phyloP scores from a whole-genome alignment of 2,329 filamentous ascomycete species.

The Oidium heveae region DNA sequence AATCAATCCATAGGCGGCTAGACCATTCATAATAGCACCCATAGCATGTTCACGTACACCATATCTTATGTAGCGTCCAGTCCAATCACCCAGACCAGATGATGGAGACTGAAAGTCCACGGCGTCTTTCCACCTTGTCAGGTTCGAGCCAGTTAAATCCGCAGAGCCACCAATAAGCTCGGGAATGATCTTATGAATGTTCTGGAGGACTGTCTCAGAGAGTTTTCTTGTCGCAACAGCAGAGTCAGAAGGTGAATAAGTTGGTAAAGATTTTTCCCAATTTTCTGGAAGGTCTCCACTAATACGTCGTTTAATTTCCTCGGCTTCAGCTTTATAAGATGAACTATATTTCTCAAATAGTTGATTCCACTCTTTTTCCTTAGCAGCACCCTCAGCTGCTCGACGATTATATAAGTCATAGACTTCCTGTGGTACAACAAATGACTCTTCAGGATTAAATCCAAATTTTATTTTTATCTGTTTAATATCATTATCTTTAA shows the following conservation, averaged over 20 bases:
- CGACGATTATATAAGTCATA: conserved; percentile 79
- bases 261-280: conserved; percentile 84
- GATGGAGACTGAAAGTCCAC: conserved; percentile 89
- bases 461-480: conserved; percentile 87
- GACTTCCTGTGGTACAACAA: conserved; percentile 81
- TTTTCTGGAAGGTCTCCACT: conserved; percentile 70
- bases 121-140: conserved; percentile 93
- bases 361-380: conserved; percentile 87
- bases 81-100: conserved; percentile 66
- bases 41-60: conserved; percentile 83
- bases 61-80: conserved; percentile 77
- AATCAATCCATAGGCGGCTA: conserved; percentile 83
- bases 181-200: conserved; percentile 59
- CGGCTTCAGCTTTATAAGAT: conserved; percentile 53
- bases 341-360: conserved; percentile 66
- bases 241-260: conserved; percentile 64
- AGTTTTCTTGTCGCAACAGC: conserved; percentile 88
- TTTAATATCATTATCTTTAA: conserved; percentile 86
- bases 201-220: conserved; percentile 77
- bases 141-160: conserved; percentile 94
- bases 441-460: conserved; percentile 83
- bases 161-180: conserved; percentile 91
- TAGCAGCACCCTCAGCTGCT: conserved; percentile 61
- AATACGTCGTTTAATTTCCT: conserved; percentile 60
- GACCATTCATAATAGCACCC: conserved; percentile 84